Evolutionary conservation across 2,329 filamentous ascomycete genomes (phyloP).

Genomic region (Falciphora oryzae): DNA sequence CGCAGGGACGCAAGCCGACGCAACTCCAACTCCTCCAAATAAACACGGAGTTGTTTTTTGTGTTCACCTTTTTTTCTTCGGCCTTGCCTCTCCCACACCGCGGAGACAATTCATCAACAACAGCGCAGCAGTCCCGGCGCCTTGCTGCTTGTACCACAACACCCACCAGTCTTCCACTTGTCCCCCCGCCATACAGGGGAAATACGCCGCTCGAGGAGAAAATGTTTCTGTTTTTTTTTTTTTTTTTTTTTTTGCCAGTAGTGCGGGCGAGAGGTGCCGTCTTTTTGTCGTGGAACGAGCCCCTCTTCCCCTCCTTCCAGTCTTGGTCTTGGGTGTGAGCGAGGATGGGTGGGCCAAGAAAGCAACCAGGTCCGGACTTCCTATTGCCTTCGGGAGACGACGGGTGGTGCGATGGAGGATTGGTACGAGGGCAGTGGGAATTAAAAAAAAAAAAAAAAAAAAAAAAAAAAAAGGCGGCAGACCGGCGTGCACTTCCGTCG

Average conservation of each 20-base stretch:
- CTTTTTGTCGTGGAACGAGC: no score
- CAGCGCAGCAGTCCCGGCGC: background rate
- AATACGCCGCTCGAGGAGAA: background rate
- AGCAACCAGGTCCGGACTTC: background rate
- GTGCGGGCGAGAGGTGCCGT: no score
- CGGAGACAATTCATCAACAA: background rate
- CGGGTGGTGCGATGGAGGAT: no score
- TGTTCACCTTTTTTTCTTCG: background rate
- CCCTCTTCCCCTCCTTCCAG: background rate
- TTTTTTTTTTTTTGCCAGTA: no score
- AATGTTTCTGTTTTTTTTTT: background rate
- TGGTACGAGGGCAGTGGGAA: no score
- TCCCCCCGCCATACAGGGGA: no score
- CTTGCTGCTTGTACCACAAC: background rate
- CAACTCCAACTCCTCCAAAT: background rate
- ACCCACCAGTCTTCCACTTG: background rate
- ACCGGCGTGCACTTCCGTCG: no score
- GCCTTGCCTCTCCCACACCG: background rate
- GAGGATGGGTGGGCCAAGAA: background rate
- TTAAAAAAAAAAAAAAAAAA: no score
- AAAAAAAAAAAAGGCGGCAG: background rate
- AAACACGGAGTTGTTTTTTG: background rate
- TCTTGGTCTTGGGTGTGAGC: background rate
- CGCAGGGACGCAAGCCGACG: constrained; percentile 1
- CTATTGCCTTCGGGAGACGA: no score